phyloP scores from a whole-genome alignment of 495 filamentous ascomycete species.

The Talaromyces ruber region DNA sequence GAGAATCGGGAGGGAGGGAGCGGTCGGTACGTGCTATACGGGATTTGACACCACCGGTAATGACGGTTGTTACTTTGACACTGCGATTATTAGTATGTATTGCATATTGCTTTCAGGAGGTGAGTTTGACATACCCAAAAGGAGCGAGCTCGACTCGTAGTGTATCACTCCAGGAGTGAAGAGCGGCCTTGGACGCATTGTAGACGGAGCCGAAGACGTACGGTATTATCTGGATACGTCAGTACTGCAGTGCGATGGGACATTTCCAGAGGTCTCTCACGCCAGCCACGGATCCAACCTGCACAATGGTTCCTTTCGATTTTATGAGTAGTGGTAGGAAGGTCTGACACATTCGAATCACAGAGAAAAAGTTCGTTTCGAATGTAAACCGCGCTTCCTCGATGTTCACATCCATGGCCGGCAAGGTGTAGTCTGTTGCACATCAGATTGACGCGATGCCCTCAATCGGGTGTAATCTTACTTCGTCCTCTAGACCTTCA shows the following conservation, averaged over 20 bases:
- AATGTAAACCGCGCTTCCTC: constrained; percentile 43
- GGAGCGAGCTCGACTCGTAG: constrained; percentile 47
- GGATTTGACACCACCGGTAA: constrained; percentile 55
- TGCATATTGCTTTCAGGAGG: neutral
- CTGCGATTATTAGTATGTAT: constrained; percentile 11
- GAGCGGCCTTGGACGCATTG: constrained; percentile 55
- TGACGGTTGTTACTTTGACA: constrained; percentile 45
- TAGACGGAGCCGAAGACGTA: constrained; percentile 51
- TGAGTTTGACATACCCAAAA: constrained; percentile 26
- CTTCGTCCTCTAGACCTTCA: constrained; percentile 25
- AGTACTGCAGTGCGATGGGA: neutral
- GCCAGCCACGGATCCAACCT: constrained; percentile 49
- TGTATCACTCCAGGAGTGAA: constrained; percentile 52
- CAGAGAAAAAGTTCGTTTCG: constrained; percentile 50
- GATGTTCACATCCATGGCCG: constrained; percentile 47
- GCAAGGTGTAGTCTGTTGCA: constrained; percentile 47
- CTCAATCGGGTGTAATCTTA: constrained; percentile 10
- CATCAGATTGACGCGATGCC: neutral
- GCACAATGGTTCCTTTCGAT: constrained; percentile 52
- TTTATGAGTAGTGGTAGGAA: constrained; percentile 52
- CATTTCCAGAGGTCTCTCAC: constrained; percentile 14
- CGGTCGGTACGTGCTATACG: constrained; percentile 47
- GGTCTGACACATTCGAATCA: constrained; percentile 50
- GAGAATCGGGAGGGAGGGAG: constrained; percentile 32
- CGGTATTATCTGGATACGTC: constrained; percentile 32